phyloP scores from a whole-genome alignment of 169 alveolate species.

The Cryptosporidium ryanae region DNA sequence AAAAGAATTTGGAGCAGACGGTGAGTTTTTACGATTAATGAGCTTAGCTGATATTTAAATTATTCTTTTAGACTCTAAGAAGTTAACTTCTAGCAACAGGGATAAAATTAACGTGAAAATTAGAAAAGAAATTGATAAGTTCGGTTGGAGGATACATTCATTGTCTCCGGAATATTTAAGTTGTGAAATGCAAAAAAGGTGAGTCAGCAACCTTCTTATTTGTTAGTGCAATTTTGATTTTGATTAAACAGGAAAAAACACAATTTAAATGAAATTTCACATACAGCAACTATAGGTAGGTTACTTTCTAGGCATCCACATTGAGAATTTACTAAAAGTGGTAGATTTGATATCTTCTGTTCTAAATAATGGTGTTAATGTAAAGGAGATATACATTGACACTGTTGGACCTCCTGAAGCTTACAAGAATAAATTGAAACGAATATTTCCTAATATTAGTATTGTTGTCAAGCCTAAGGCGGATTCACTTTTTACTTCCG shows the following conservation, averaged over 20 bases:
- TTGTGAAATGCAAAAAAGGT: conserved; percentile 87
- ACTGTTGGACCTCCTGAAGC: conserved; percentile 95
- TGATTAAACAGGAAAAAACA: conserved; percentile 81
- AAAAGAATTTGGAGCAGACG: conserved; percentile 86
- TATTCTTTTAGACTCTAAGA: conserved; percentile 87
- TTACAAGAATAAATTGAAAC: conserved; percentile 85
- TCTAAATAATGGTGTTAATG: conserved; percentile 76
- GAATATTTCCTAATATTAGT: conserved; percentile 83
- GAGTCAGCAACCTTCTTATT: conserved; percentile 1
- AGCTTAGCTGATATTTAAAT: neutral
- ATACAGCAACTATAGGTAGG: conserved; percentile 87
- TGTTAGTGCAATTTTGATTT: neutral
- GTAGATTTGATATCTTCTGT: conserved; percentile 80
- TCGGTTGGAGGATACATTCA: conserved; percentile 82
- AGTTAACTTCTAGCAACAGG: conserved; percentile 84
- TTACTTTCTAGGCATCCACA: neutral
- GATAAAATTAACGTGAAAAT: conserved; percentile 85
- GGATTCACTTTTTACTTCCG: conserved; percentile 94
- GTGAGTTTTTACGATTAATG: conserved; percentile 33
- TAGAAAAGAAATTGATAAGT: conserved; percentile 77
- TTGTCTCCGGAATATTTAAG: conserved; percentile 87
- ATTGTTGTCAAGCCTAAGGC: conserved; percentile 93
- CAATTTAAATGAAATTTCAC: conserved; percentile 91
- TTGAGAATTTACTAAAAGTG: neutral
- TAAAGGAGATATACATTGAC: conserved; percentile 89